phyloP scores from a whole-genome alignment of 345 rosid species.

The Eucalyptus regnans region DNA sequence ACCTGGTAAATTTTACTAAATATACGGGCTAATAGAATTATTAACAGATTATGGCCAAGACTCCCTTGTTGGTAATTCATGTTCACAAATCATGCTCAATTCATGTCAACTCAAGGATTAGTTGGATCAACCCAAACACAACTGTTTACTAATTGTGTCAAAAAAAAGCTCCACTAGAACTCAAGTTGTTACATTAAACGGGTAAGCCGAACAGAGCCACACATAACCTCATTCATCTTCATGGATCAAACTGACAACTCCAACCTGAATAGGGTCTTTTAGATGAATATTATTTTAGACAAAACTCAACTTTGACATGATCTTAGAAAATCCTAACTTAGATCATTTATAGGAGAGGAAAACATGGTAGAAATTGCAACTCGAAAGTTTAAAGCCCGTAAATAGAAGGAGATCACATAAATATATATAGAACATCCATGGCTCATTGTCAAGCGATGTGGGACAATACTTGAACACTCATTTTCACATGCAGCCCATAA shows the following conservation, averaged over 20 bases:
- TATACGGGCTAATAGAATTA: background rate
- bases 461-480: accelerated
- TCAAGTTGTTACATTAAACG: accelerated
- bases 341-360: accelerated
- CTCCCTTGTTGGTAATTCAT: background rate
- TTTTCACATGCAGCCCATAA: accelerated
- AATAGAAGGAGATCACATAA: accelerated
- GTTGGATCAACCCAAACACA: background rate
- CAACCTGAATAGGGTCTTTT: background rate
- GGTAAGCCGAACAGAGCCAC: background rate
- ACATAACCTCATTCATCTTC: background rate
- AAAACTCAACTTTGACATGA: no score
- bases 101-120: background rate
- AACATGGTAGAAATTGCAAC: no score
- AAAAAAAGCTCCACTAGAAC: accelerated
- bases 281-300: background rate
- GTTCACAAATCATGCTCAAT: background rate
- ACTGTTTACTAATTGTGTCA: background rate
- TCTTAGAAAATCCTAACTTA: background rate
- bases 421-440: no score
- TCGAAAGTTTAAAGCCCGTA: accelerated
- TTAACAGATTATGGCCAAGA: background rate
- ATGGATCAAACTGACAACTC: background rate
- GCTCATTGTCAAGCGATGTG: no score
- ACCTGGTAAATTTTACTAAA: background rate